Base-by-base conservation (phyloP, 2,329 filamentous ascomycete genomes). In the Talaromyces sp. region DNA sequence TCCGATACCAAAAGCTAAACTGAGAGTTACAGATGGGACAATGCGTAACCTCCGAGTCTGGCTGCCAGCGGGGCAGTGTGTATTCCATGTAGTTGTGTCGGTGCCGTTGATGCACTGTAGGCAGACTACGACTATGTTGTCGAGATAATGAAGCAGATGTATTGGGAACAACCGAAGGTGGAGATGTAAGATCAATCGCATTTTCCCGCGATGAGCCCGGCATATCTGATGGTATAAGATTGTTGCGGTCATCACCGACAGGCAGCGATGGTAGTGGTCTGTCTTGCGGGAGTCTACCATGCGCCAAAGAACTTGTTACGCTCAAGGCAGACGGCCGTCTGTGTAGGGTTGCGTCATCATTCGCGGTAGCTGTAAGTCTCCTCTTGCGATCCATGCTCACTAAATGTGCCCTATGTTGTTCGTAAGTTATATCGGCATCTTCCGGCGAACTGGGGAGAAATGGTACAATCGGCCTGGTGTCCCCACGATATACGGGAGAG, bases 1-100 rank as follows among this genome's bases (percentile, higher is more conserved):
- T 96, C 68, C 94, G 85, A 73, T 92, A 89, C 80, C 92, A 92
- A 70, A 96, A 90, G 74, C 87, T 91, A 74, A 98, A 98, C 57
- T 88, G 86, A 0, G 86, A 86, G 61, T 83, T 82, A 74, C 94
- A 98, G 65, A 97, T 96, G 1, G 93, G 92, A 75, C 94, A 98
- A 67, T 88, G 85, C 1, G 88, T 87, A 11, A 91, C 92, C 70
- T 96, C 92, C 3, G 85, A 83, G 77, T 98, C 94, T 3, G 93
- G 90, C 79, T 97, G 93, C 94, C 94, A 98, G 65, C 84, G 83
- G 1, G 93, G 93, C 47, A 93, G 79, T 19, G 85, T 78, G 67
- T 90, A 80, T 82, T 69, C 76, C 63, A 70, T 70, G 66, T 71
- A 68, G 62, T 67, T 68, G 11, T 69, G 59, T 54, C 66, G 57